Evolutionary conservation across 1,284 basidiomycete genomes (phyloP), one percentile per base, ranked within the genome.

Genomic region (Coriolopsis trogii): DNA sequence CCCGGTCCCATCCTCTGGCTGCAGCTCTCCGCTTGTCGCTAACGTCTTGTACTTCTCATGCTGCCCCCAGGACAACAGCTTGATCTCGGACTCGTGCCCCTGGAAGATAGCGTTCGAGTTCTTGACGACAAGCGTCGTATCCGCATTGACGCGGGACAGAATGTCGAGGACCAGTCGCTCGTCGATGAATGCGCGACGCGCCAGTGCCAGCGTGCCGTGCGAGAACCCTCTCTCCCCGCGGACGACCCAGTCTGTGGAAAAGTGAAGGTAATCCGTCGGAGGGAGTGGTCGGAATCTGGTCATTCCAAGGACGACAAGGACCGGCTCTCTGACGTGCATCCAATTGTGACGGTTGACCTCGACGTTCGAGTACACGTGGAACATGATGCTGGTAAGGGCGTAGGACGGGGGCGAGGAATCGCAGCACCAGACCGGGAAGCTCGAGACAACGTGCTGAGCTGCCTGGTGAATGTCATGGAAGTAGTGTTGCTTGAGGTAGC

Each of bases 281-380:
- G 63, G 67, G 21, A 65, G 55, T 16, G 55, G 28, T 12, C 63
- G 60, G 47, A 51, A 59, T 26, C 57, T 58, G 18, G 59, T 61
- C 58, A 67, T 67, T n/a, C 69, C 70, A 33, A 64, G 44, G 33
- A 71, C 55, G 46, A 67, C 59, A 41, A 70, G 62, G 50, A 59
- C 52, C 1, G 64, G 64, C 53, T 66, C 64, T 41, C 60, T 26
- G 33, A 61, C 46, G 15, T 63, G 58, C 15, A 53, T 39, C 55
- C 60, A 65, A 48, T 56, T 67, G 47, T 61, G 48, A 8, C 59
- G 60, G 25, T 51, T 57, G 40, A 65, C 41, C 24, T 46, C 52
- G 21, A 43, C 40, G 51, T 63, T 54, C 20, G 61, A 65, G 48
- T 67, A 64, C 41, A 67, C 55, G 43, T 70, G 67, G 62, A 66